Base-by-base conservation (phyloP, 2,329 filamentous ascomycete genomes). In the Pyrenochaeta sp. region DNA sequence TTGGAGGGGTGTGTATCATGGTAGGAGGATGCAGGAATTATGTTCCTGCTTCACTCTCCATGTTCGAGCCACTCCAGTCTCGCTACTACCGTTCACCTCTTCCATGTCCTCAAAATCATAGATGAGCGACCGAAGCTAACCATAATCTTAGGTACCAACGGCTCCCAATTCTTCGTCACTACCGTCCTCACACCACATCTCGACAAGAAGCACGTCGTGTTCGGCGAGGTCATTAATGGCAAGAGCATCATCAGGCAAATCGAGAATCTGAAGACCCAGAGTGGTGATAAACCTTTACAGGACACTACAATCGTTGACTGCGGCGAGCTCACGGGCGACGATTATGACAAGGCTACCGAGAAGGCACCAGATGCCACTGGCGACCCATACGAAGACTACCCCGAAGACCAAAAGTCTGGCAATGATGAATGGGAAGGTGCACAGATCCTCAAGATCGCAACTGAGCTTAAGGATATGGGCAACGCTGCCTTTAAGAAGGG, bases 141-240 rank as follows among this genome's bases (percentile, higher is more conserved):
- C 49, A 37, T 15, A n/a, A 27, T 15, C 63, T 5, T 27, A 90
- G 89, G 89, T 68, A 97, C 95, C 76, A 99, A 99, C 75, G 95
- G 95, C 71, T 96, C 91, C 45, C 95, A 99, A 73, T 99, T 99
- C 85, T 99, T 99, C 85, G 83, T 98, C 68, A 99, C 95, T 43
- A 98, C 95, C 14, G 91, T 97, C 27, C 84, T 88, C n/a, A 98
- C 95, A 12, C 93, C 92, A 42, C 95, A 98, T 76, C 86, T 98
- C 33, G 93, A 99, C 76, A 87, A 87, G 75, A 99, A 99, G 83
- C 94, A 99, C 79, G 95, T 98, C 41, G 93, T 99, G 20, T 99
- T 97, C 68, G 95, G 95, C 60, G 90, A 97, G 75, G 94, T 98
- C 50, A 85, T 97, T 71, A 90, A 88, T 56, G 95, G 95, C 71